A percentile compares a stretch with the other conserved stretches of the same genome.
These are phyloP conservation scores for Debaryomycetaceae sp. DNA, from an alignment of 1,139 yeast species.

Conservation along the genomic window DNA sequence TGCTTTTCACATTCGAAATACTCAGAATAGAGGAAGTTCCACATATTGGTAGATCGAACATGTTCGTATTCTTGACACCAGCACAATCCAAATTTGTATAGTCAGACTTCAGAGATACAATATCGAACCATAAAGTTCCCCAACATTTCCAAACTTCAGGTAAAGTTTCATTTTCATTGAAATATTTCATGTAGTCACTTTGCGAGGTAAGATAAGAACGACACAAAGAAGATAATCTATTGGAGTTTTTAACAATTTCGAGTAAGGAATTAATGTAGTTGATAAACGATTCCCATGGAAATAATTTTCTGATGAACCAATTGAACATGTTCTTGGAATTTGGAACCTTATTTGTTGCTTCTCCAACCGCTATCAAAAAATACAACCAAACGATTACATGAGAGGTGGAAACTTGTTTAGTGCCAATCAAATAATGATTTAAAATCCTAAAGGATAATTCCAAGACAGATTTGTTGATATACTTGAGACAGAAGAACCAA, in stretches of 20 bases:
- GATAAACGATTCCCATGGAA: constrained; percentile 68
- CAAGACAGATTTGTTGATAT: constrained; percentile 59
- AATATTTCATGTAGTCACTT: constrained; percentile 33
- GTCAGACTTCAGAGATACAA: constrained; percentile 46
- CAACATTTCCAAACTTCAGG: constrained; percentile 83
- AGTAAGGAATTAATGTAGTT: constrained; percentile 57
- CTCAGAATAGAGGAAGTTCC: constrained; percentile 47
- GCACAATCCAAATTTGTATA: constrained; percentile 50
- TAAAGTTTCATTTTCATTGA: constrained; percentile 55
- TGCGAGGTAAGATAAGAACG: constrained; percentile 30
- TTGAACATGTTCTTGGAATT: constrained; percentile 46
- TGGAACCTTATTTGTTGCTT: constrained; percentile 49
- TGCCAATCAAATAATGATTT: constrained; percentile 64
- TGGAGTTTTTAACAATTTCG: constrained; percentile 27
- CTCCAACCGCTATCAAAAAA: constrained; percentile 60
- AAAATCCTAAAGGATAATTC: constrained; percentile 65
- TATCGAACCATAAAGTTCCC: constrained; percentile 81
- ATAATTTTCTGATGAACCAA: constrained; percentile 50
- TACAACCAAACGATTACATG: constrained; percentile 72
- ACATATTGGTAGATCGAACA: constrained; percentile 64
- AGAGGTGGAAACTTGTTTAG: constrained; percentile 64
- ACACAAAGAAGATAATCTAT: constrained; percentile 21
- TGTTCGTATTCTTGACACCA: constrained; percentile 52
- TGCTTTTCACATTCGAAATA: constrained; percentile 19
- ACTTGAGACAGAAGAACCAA: constrained; percentile 57